phyloP scores from a whole-genome alignment of 768 basidiomycete genomes.

The Hortiboletus flavorubellus region DNA sequence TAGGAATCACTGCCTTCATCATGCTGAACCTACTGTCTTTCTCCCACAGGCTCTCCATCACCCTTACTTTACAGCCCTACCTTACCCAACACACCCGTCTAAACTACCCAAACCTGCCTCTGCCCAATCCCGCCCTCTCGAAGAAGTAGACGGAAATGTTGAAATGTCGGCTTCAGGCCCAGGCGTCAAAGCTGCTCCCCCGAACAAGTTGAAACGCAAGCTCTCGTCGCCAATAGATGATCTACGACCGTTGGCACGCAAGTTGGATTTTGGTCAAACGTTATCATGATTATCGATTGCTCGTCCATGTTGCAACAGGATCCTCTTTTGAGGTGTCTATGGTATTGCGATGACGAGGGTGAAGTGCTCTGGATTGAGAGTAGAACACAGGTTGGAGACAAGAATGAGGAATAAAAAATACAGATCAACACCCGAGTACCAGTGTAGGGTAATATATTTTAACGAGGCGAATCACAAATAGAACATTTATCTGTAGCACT shows the following conservation, averaged over 20 bases:
- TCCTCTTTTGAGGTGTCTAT: neutral
- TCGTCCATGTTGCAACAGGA: neutral
- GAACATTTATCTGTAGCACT: slow-evolving; percentile 45
- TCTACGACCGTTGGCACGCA: slow-evolving; percentile 60
- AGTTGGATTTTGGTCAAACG: slow-evolving; percentile 64
- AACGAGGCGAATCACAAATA: slow-evolving; percentile 47
- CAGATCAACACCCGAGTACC: slow-evolving; percentile 2
- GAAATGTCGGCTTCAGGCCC: slow-evolving; percentile 48
- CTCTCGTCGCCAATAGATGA: slow-evolving; percentile 52
- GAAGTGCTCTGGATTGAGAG: neutral
- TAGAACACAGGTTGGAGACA: neutral
- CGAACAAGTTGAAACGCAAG: slow-evolving; percentile 68
- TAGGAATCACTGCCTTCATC: neutral
- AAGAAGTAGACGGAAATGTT: slow-evolving; percentile 76
- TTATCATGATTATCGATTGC: slow-evolving; percentile 2
- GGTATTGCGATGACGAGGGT: neutral
- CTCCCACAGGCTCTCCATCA: slow-evolving; percentile 71
- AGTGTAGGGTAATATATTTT: slow-evolving; percentile 11
- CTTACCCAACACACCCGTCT: slow-evolving; percentile 84
- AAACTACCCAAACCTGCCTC: slow-evolving; percentile 75
- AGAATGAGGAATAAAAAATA: slow-evolving; percentile 14
- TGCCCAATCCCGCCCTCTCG: slow-evolving; percentile 55
- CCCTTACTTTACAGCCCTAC: slow-evolving; percentile 82
- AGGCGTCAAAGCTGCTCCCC: slow-evolving; percentile 48
- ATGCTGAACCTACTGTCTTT: neutral